Base-by-base conservation (phyloP, 2,329 filamentous ascomycete genomes). In the Didymella keratinophila region DNA sequence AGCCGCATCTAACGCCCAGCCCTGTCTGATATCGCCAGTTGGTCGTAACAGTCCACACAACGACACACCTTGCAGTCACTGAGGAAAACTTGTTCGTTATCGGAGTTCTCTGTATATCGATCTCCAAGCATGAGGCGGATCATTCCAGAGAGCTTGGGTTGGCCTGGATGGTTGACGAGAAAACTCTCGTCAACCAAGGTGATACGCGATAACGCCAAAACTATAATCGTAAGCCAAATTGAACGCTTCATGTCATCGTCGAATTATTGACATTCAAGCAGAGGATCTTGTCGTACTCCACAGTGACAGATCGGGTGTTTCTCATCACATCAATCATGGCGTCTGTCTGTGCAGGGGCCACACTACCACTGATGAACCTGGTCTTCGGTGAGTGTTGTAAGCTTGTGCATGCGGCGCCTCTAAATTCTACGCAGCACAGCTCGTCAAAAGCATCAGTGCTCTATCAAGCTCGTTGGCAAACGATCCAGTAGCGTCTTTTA, bases 321-420 rank as follows among this genome's bases (percentile, higher is more conserved):
- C 54, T 71, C 28, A 20, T 56, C 6, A 49, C 44, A 45, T 67
- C 69, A 18, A 42, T 61, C 10, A 9, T 67, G 12, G 58, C 69
- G 12, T 71, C 67, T 23, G 36, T 67, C 21, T 62, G 60, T 36
- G 59, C 68, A 45, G 68, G 68, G 11, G 64, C 65, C 3, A 69
- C 70, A 12, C 60, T 84, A 0, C 84, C 83, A 0, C 66, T 86
- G 28, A 86, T 87, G 83, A 84, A 86, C 46, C 77, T 87, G 34
- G 76, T 87, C 10, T 86, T 87, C 69, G 84, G 84, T 61, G 28
- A 34, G 55, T 30, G 2, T 14, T 5, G 1, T 70, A 77, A 16
- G 83, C 32, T 9, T 3, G 25, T 4, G 4, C 11, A 18, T 32
- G 49, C 49, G 3, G 50, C 23, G 18, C 2, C 16, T 32, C 36